A percentile compares a stretch with the other conserved stretches of the same genome.
phyloP scores from a whole-genome alignment of 768 basidiomycete species.

The Trametes maxima region DNA sequence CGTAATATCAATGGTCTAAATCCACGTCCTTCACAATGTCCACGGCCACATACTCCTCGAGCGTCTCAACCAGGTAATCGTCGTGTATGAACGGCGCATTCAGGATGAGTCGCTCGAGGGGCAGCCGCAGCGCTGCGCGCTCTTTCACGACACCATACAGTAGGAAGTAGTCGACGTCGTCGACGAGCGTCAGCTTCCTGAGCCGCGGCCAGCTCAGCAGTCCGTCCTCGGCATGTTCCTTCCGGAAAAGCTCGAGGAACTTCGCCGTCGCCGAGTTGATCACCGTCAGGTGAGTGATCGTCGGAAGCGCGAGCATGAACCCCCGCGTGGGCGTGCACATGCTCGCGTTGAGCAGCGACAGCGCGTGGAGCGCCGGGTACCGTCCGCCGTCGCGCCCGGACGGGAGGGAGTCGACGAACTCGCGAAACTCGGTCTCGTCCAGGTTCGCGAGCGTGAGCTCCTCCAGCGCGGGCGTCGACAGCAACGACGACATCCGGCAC shows the following conservation, averaged over 20 bases:
- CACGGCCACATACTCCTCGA: conserved; percentile 25
- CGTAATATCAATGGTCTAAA: conserved; percentile 17
- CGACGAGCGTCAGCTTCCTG: conserved; percentile 27
- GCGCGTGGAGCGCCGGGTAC: conserved; percentile 25
- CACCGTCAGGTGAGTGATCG: conserved; percentile 27
- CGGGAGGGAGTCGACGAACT: conserved; percentile 26
- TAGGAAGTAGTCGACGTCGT: conserved; percentile 26
- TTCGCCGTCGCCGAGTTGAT: conserved; percentile 28
- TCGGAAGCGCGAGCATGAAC: conserved; percentile 28
- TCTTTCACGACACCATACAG: conserved; percentile 24
- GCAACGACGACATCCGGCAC: conserved; percentile 28
- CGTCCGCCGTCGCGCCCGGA: conserved; percentile 10
- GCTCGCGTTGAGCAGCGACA: conserved; percentile 27
- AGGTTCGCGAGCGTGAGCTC: conserved; percentile 31
- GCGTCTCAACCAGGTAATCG: conserved; percentile 12
- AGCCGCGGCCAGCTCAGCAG: conserved; percentile 25
- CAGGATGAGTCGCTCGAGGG: conserved; percentile 26
- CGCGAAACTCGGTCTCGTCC: conserved; percentile 33
- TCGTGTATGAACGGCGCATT: conserved; percentile 27
- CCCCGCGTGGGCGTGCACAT: conserved; percentile 23
- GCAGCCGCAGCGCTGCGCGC: conserved; percentile 21
- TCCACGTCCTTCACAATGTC: conserved; percentile 27
- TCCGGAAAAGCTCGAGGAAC: conserved; percentile 28
- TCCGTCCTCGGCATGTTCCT: conserved; percentile 19
- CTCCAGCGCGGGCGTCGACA: conserved; percentile 24